Conservation (phyloP, 2,329 filamentous ascomycete genomes). For the Colletotrichum trifolii region DNA sequence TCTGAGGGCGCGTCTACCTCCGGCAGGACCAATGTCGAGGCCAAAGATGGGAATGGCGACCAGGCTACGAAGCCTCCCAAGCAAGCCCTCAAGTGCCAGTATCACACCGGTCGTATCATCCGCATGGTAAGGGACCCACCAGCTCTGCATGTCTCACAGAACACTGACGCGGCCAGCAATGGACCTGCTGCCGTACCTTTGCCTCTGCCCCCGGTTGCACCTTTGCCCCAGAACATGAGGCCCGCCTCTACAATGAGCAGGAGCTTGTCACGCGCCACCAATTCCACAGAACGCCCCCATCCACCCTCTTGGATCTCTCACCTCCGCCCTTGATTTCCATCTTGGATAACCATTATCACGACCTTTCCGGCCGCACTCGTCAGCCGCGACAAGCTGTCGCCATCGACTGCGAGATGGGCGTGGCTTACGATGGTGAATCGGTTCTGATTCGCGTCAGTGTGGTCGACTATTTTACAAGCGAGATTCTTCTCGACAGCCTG, state of each 20-base stretch:
- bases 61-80: conserved; percentile 16
- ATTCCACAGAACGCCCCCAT: conserved; percentile 18
- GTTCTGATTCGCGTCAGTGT: conserved; percentile 64
- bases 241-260: conserved; percentile 38
- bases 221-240: conserved; percentile 41
- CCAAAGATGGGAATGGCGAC: conserved; percentile 14
- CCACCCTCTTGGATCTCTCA: conserved; percentile 10
- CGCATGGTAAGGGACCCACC: conserved; percentile 39
- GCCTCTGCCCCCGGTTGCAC: conserved; percentile 41
- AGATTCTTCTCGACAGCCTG: conserved; percentile 60
- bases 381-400: conserved; percentile 48
- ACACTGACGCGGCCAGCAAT: conserved; percentile 38
- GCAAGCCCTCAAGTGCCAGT: conserved; percentile 40
- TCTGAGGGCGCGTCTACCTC: not conserved
- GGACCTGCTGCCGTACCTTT: conserved; percentile 45
- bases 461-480: conserved; percentile 62
- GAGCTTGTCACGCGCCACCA: conserved; percentile 40
- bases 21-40: conserved; percentile 2
- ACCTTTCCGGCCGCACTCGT: not conserved
- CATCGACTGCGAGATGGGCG: conserved; percentile 68
- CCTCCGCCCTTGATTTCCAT: conserved; percentile 7
- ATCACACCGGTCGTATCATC: conserved; percentile 44
- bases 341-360: not conserved
- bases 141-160: not conserved
- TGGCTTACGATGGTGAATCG: conserved; percentile 52